Evolutionary conservation across 1,284 basidiomycete genomes (phyloP).

Genomic region (Ganoderma meredithae): DNA sequence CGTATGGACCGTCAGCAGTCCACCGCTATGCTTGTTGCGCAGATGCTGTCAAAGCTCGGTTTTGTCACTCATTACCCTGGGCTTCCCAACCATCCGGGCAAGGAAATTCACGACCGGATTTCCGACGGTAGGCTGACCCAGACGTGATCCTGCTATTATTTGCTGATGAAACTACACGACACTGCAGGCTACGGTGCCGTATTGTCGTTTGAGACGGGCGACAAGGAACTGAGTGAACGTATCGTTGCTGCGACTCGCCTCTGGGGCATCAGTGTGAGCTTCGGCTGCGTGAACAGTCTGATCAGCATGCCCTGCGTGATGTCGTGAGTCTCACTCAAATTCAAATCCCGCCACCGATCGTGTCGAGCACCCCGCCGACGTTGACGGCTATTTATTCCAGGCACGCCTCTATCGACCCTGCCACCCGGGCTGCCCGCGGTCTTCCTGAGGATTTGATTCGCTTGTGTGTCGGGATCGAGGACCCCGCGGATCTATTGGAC

Average conservation of each 20-base stretch:
- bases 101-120: conserved; percentile 88
- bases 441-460: conserved; percentile 98
- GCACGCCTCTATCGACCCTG: conserved; percentile 97
- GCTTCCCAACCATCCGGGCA: conserved; percentile 82
- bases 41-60: conserved; percentile 87
- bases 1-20: conserved; percentile 96
- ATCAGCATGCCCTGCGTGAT: conserved; percentile 99
- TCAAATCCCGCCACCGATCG: neutral
- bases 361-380: neutral
- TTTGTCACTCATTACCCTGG: conserved; percentile 97
- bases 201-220: conserved; percentile 93
- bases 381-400: conserved; percentile 50
- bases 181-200: conserved; percentile 80
- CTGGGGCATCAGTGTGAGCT: conserved; percentile 98
- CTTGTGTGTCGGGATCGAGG: conserved; percentile 98
- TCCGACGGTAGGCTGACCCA: conserved; percentile 67
- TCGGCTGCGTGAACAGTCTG: conserved; percentile 97
- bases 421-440: conserved; percentile 90
- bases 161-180: neutral
- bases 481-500: conserved; percentile 91
- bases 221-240: conserved; percentile 90
- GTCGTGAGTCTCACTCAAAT: conserved; percentile 76
- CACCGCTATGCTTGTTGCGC: conserved; percentile 85
- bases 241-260: conserved; percentile 93
- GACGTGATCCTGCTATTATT: neutral